Conservation (phyloP, 164 flowering plant genomes). For the Piper betle region DNA sequence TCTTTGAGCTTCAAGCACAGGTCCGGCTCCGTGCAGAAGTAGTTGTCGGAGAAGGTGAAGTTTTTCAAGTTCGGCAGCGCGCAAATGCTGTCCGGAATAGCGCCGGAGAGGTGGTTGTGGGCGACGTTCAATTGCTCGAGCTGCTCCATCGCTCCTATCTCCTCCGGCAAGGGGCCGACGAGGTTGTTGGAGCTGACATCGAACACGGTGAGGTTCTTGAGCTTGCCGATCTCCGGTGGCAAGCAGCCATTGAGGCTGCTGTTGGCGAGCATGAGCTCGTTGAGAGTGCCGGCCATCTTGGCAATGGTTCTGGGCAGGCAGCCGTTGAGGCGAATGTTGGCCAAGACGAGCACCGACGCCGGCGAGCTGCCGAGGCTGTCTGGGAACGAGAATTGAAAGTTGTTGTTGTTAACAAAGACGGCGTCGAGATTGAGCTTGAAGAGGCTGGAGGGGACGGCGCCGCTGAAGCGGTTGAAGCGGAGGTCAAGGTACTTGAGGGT, state of each 20-base stretch:
- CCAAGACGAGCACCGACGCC: slow-evolving; percentile 51
- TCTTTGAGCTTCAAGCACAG: slow-evolving; percentile 14
- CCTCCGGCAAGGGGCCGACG: slow-evolving; percentile 40
- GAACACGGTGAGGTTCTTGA: too few relatives aligned
- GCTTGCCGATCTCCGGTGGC: slow-evolving; percentile 47
- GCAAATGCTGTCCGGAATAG: slow-evolving; percentile 43
- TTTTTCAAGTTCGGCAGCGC: slow-evolving; percentile 42
- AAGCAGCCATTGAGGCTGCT: slow-evolving; percentile 51
- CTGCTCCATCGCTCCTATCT: slow-evolving; percentile 34
- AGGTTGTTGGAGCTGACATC: slow-evolving; percentile 45
- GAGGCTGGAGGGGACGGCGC: slow-evolving; percentile 35
- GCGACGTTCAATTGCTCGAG: slow-evolving; percentile 72
- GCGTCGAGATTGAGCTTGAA: slow-evolving; percentile 64
- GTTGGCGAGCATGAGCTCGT: slow-evolving; percentile 61
- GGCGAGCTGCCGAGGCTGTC: slow-evolving; percentile 40
- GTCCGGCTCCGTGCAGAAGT: slow-evolving; percentile 49
- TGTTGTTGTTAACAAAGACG: slow-evolving; percentile 64
- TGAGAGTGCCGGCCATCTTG: slow-evolving; percentile 47
- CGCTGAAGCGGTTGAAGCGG: slow-evolving; percentile 49
- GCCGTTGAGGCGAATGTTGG: slow-evolving; percentile 35
- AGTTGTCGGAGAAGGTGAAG: slow-evolving; percentile 62
- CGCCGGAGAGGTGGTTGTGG: slow-evolving; percentile 52
- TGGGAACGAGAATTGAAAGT: slow-evolving; percentile 31
- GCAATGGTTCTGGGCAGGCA: slow-evolving; percentile 65
- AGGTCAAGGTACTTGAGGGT: slow-evolving; percentile 52